These are phyloP conservation scores for Trichodelitschia bisporula DNA, from an alignment of 495 filamentous ascomycete genomes.

Conservation along the genomic window DNA sequence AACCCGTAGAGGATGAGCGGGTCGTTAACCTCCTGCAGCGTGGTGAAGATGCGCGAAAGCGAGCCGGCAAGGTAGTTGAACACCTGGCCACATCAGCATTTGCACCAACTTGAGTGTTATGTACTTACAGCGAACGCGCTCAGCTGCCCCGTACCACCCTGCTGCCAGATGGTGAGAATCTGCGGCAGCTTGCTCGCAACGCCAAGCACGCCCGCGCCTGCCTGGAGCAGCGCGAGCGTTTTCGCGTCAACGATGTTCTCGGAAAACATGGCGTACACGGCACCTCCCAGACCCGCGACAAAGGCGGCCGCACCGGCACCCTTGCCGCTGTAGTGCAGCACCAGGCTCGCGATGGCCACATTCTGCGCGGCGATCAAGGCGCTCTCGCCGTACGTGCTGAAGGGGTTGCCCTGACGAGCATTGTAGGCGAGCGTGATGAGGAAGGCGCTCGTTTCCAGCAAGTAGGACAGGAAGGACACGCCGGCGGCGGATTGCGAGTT, in stretches of 20 bases:
- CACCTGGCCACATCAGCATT: slow-evolving; percentile 28
- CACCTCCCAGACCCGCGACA: slow-evolving; percentile 44
- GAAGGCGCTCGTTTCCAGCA: slow-evolving; percentile 68
- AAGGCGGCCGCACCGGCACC: slow-evolving; percentile 37
- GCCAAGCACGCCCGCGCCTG: slow-evolving; percentile 56
- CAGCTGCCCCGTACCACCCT: slow-evolving; percentile 82
- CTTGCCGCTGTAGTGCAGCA: slow-evolving; percentile 53
- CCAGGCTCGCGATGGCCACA: slow-evolving; percentile 59
- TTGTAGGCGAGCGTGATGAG: slow-evolving; percentile 80
- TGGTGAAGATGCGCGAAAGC: slow-evolving; percentile 86
- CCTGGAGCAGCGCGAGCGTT: slow-evolving; percentile 53
- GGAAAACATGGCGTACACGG: slow-evolving; percentile 39
- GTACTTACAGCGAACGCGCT: slow-evolving; percentile 77
- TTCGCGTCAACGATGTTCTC: slow-evolving; percentile 39
- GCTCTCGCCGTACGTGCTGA: slow-evolving; percentile 89
- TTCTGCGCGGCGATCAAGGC: slow-evolving; percentile 80
- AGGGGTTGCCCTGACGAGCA: slow-evolving; percentile 68
- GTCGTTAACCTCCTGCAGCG: slow-evolving; percentile 85
- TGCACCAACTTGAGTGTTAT: neutral
- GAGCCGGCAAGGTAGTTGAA: slow-evolving; percentile 93
- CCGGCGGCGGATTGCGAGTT: slow-evolving; percentile 53
- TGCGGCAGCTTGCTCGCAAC: slow-evolving; percentile 83
- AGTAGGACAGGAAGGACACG: slow-evolving; percentile 69
- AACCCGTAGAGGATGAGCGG: slow-evolving; percentile 86
- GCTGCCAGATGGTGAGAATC: slow-evolving; percentile 55